These are phyloP conservation scores for Pseudogymnoascus sp. DNA, from an alignment of 2,329 filamentous ascomycete genomes.

Conservation along the genomic window DNA sequence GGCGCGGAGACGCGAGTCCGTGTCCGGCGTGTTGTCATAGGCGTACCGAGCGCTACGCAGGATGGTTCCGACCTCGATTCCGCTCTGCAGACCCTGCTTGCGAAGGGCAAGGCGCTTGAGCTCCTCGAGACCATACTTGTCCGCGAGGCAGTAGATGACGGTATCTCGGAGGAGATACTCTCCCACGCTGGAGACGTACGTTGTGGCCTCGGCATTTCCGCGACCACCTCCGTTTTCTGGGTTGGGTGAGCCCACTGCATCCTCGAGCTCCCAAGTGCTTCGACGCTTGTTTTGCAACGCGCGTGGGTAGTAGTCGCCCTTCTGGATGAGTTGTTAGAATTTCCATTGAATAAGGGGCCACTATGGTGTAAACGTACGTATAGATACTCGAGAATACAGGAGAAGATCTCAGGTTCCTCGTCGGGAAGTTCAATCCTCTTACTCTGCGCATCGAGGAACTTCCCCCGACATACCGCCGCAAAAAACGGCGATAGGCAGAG, in stretches of 20 bases:
- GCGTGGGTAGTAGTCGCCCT: slow-evolving; percentile 89
- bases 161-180: slow-evolving; percentile 84
- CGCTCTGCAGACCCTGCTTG: slow-evolving; percentile 90
- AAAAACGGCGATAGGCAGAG: slow-evolving; percentile 82
- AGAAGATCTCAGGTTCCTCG: slow-evolving; percentile 88
- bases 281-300: slow-evolving; percentile 79
- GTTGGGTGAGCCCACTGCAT: slow-evolving; percentile 51
- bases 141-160: slow-evolving; percentile 86
- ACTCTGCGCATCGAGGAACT: slow-evolving; percentile 68
- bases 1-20: slow-evolving; percentile 85
- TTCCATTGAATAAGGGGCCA: not conserved
- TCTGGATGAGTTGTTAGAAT: slow-evolving; percentile 31
- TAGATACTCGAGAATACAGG: slow-evolving; percentile 88
- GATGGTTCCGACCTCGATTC: slow-evolving; percentile 87
- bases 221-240: slow-evolving; percentile 41
- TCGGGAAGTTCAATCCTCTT: slow-evolving; percentile 67
- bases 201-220: slow-evolving; percentile 63
- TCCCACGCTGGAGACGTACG: slow-evolving; percentile 67
- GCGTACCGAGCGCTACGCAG: slow-evolving; percentile 89
- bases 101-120: slow-evolving; percentile 85
- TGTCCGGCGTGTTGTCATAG: slow-evolving; percentile 90
- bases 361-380: slow-evolving; percentile 42
- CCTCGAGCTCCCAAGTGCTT: slow-evolving; percentile 86
- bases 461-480: slow-evolving; percentile 60
- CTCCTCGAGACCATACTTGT: slow-evolving; percentile 84